phyloP scores from a whole-genome alignment of 352 stramenopile species.

The Globisporangium carolinianum region DNA sequence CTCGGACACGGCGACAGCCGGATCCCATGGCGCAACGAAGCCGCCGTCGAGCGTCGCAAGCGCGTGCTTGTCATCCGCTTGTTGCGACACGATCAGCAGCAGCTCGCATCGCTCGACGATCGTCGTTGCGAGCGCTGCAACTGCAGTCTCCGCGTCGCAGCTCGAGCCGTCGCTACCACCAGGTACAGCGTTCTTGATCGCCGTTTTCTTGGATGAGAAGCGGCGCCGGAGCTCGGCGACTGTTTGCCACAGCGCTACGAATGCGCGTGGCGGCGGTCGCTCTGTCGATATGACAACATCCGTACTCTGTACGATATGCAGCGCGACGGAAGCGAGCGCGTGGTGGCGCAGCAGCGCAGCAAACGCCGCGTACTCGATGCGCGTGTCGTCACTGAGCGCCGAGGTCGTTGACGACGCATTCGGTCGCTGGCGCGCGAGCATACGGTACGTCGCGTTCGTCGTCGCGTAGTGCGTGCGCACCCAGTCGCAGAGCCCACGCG shows the following conservation, averaged over 20 bases:
- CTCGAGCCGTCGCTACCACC: neutral
- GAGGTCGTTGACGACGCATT: conserved; percentile 11
- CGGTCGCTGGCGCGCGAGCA: conserved; percentile 41
- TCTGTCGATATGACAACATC: neutral
- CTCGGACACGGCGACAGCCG: conserved; percentile 17
- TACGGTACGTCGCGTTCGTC: conserved; percentile 56
- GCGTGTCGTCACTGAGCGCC: conserved; percentile 1
- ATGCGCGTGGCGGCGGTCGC: conserved; percentile 18
- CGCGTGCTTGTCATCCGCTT: conserved; percentile 25
- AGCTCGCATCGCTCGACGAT: conserved; percentile 42
- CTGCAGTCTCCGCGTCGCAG: neutral
- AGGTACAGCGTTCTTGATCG: conserved; percentile 24
- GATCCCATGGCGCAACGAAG: conserved; percentile 27
- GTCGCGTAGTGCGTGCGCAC: conserved; percentile 38
- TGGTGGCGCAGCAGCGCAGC: conserved; percentile 56
- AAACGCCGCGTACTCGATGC: conserved; percentile 52
- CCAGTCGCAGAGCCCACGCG: conserved; percentile 43
- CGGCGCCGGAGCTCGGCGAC: conserved; percentile 46
- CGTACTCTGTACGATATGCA: conserved; percentile 21
- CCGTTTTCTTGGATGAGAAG: conserved; percentile 33
- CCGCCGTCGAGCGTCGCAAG: conserved; percentile 21
- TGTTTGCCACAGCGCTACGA: conserved; percentile 31
- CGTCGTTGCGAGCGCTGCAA: conserved; percentile 13
- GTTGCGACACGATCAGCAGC: conserved; percentile 21
- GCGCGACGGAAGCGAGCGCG: conserved; percentile 18